Evolutionary conservation across 1,284 basidiomycete species (phyloP).

Genomic region (Agaricales sp.): DNA sequence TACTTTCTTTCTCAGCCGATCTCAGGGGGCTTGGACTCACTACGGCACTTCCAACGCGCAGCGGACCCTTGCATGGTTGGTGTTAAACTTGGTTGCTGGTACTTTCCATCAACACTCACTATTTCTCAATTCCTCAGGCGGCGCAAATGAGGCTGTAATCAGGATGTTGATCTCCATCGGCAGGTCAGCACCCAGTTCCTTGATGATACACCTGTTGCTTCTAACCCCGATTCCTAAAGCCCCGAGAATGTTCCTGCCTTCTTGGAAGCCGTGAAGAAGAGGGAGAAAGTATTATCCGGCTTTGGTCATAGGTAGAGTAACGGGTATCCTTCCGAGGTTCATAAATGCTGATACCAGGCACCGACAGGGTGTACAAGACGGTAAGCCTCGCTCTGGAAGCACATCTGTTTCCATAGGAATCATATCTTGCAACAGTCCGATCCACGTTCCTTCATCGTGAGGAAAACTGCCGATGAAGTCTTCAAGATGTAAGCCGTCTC

Average conservation of each 20-base stretch:
- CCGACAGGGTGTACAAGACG: conserved; percentile 67
- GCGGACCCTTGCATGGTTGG: conserved; percentile 75
- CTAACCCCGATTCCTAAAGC: conserved; percentile 21
- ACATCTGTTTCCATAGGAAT: neutral
- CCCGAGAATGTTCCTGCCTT: conserved; percentile 79
- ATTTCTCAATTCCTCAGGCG: conserved; percentile 30
- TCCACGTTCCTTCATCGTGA: conserved; percentile 80
- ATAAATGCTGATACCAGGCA: conserved; percentile 4
- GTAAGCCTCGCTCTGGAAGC: conserved; percentile 27
- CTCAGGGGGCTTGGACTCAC: conserved; percentile 1
- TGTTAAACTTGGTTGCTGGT: conserved; percentile 7
- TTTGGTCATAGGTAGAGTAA: conserved; percentile 68
- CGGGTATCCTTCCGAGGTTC: neutral
- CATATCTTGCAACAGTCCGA: conserved; percentile 46
- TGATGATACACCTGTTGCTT: neutral
- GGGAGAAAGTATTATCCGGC: conserved; percentile 79
- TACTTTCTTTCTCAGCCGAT: neutral
- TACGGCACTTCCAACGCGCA: conserved; percentile 18
- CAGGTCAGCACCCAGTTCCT: conserved; percentile 31
- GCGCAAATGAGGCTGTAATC: conserved; percentile 84
- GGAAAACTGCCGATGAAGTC: conserved; percentile 81
- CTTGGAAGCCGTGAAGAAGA: conserved; percentile 74
- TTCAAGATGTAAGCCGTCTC: conserved; percentile 58
- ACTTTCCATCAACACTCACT: too few relatives aligned
- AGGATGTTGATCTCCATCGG: conserved; percentile 84